Evolutionary conservation across 202 grass and related monocot genomes (phyloP).

Genomic region (Digitaria exilis): DNA sequence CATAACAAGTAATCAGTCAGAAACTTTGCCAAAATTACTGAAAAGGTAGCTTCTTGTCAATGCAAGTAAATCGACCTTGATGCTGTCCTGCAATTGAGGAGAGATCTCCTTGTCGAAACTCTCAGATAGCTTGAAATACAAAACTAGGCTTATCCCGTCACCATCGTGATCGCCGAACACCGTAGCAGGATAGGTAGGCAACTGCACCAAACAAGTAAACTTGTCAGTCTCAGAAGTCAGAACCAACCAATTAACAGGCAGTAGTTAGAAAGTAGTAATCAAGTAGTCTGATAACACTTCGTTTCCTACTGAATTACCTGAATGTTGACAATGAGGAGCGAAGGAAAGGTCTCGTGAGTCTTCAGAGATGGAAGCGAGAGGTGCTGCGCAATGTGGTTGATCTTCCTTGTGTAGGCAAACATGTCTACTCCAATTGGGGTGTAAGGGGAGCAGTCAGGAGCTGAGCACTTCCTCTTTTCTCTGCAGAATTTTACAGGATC

Average conservation of each 20-base stretch:
- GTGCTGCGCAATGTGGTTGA: conserved; percentile 87
- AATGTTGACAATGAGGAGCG: conserved; percentile 88
- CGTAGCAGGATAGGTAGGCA: conserved; percentile 81
- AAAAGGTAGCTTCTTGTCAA: not conserved
- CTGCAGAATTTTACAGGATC: conserved; percentile 43
- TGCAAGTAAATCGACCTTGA: conserved; percentile 52
- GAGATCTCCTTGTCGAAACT: conserved; percentile 84
- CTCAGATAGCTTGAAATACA: conserved; percentile 91
- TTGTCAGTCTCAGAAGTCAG: conserved; percentile 26
- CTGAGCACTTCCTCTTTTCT: conserved; percentile 81
- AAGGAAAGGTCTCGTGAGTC: conserved; percentile 67
- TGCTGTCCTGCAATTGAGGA: conserved; percentile 69
- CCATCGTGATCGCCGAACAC: conserved; percentile 89
- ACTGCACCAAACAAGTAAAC: conserved; percentile 36
- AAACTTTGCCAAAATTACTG: not conserved
- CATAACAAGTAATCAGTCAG: conserved; percentile 29
- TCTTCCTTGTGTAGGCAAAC: conserved; percentile 66
- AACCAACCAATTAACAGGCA: conserved; percentile 18
- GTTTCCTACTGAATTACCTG: conserved; percentile 55
- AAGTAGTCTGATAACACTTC: not conserved
- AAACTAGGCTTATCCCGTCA: conserved; percentile 75
- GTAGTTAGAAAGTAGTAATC: not conserved
- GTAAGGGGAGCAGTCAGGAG: conserved; percentile 70
- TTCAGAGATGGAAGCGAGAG: conserved; percentile 68
- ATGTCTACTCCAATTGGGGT: conserved; percentile 80